Evolutionary conservation across 2,329 filamentous ascomycete genomes (phyloP).

Genomic region (Hymenoscyphus scutula): DNA sequence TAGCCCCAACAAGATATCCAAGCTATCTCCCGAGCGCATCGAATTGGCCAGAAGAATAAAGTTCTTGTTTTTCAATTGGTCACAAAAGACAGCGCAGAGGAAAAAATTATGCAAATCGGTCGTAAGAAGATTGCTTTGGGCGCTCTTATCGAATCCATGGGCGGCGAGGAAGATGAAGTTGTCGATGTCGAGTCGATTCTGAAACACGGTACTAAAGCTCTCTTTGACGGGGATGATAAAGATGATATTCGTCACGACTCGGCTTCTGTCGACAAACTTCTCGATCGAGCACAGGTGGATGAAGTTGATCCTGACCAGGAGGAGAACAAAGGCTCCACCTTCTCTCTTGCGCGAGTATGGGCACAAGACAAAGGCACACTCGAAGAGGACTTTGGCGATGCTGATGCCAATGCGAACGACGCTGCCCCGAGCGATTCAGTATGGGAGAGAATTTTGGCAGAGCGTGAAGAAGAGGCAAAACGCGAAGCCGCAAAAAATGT

Average conservation of each 20-base stretch:
- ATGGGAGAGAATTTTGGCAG: slow-evolving; percentile 86
- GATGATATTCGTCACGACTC: slow-evolving; percentile 80
- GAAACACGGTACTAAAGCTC: slow-evolving; percentile 78
- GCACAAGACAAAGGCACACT: slow-evolving; percentile 73
- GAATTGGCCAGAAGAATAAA: slow-evolving; percentile 94
- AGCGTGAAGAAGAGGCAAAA: slow-evolving; percentile 77
- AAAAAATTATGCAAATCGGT: slow-evolving; percentile 94
- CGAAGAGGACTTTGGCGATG: slow-evolving; percentile 58
- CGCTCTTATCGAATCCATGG: slow-evolving; percentile 89
- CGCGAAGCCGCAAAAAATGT: slow-evolving; percentile 65
- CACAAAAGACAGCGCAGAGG: slow-evolving; percentile 84
- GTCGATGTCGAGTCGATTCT: slow-evolving; percentile 85
- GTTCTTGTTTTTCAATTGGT: slow-evolving; percentile 94
- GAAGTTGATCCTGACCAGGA: slow-evolving; percentile 65
- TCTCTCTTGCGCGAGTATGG: slow-evolving; percentile 90
- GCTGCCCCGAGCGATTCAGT: slow-evolving; percentile 59
- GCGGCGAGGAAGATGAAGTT: slow-evolving; percentile 73
- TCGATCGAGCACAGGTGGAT: slow-evolving; percentile 83
- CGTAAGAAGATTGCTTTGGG: slow-evolving; percentile 95
- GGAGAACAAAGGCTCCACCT: slow-evolving; percentile 69
- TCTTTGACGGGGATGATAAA: slow-evolving; percentile 74
- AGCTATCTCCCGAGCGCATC: slow-evolving; percentile 87
- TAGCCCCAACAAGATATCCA: slow-evolving; percentile 92
- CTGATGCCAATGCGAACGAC: slow-evolving; percentile 50
- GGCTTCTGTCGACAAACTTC: slow-evolving; percentile 78